Evolutionary conservation across 2,329 filamentous ascomycete species (phyloP).

Genomic region (Arthrinium puccinioides): DNA sequence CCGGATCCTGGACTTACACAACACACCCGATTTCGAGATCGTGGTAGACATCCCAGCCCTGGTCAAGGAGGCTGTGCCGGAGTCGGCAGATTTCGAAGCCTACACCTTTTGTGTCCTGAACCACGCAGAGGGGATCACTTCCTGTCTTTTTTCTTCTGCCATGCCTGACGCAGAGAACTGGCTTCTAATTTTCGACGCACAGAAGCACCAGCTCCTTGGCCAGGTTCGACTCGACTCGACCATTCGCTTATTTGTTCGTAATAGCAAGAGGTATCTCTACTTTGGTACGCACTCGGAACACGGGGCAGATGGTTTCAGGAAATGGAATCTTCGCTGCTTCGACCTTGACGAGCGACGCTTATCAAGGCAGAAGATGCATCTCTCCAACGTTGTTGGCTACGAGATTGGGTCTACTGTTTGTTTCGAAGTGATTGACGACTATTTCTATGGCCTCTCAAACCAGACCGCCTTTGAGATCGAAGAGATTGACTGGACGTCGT

Average conservation of each 20-base stretch:
- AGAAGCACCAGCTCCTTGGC: constrained; percentile 31
- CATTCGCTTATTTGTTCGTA: constrained; percentile 59
- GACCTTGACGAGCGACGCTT: constrained; percentile 33
- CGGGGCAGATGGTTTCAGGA: constrained; percentile 45
- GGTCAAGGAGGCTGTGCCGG: constrained; percentile 26
- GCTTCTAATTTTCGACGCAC: constrained; percentile 44
- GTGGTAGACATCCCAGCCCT: constrained; percentile 45
- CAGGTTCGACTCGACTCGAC: constrained; percentile 34
- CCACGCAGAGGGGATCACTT: constrained; percentile 48
- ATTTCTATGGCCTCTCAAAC: constrained; percentile 66
- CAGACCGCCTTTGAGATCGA: constrained; percentile 54
- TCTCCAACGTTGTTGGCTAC: constrained; percentile 53
- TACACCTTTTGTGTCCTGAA: constrained; percentile 49
- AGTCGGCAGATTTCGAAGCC: constrained; percentile 24
- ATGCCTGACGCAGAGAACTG: constrained; percentile 32
- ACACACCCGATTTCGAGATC: constrained; percentile 39
- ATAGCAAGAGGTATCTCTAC: constrained; percentile 53
- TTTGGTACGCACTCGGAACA: constrained; percentile 56
- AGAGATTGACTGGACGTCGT: constrained; percentile 60
- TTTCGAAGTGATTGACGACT: constrained; percentile 60
- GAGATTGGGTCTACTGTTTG: constrained; percentile 62
- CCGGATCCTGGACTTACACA: constrained; percentile 51
- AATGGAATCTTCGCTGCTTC: constrained; percentile 56
- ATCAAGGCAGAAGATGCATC: constrained; percentile 36
- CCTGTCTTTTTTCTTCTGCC: constrained; percentile 45